Percentiles rank a stretch among this genome's conserved stretches.
Conservation (phyloP, 1,139 yeast genomes). For the Yamadazyma siamensis region DNA sequence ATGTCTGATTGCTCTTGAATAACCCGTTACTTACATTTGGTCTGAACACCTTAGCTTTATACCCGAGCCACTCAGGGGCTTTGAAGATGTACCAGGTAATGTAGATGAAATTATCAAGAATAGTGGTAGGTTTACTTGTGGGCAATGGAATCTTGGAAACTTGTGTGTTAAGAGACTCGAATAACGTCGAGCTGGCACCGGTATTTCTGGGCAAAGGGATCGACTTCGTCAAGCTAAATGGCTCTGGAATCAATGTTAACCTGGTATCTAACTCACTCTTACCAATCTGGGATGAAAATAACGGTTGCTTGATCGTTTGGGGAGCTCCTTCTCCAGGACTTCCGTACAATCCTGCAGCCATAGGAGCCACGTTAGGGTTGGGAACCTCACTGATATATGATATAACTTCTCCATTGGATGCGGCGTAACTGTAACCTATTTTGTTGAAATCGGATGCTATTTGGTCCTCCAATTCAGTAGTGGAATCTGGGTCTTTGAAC, state of each 20-base stretch:
- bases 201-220: constrained; percentile 45
- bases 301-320: constrained; percentile 46
- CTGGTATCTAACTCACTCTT: constrained; percentile 69
- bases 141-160: constrained; percentile 52
- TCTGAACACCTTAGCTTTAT: constrained; percentile 31
- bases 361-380: constrained; percentile 10
- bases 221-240: constrained; percentile 55
- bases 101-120: constrained; percentile 70
- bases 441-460: constrained; percentile 57
- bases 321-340: constrained; percentile 20
- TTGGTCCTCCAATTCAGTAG: constrained; percentile 29
- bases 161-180: constrained; percentile 51
- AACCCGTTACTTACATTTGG: constrained; percentile 25
- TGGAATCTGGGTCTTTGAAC: constrained; percentile 9
- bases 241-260: constrained; percentile 56
- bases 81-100: constrained; percentile 87
- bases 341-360: constrained; percentile 19
- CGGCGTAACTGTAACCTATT: constrained; percentile 57
- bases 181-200: constrained; percentile 26
- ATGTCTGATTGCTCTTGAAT: constrained; percentile 17
- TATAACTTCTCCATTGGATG: constrained; percentile 61
- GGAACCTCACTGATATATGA: constrained; percentile 36
- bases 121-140: constrained; percentile 60
- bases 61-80: constrained; percentile 76
- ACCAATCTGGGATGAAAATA: constrained; percentile 64